Evolutionary conservation across 768 basidiomycete species (phyloP), one percentile per base, ranked within the genome.

Genomic region (Boletus bicolor): DNA sequence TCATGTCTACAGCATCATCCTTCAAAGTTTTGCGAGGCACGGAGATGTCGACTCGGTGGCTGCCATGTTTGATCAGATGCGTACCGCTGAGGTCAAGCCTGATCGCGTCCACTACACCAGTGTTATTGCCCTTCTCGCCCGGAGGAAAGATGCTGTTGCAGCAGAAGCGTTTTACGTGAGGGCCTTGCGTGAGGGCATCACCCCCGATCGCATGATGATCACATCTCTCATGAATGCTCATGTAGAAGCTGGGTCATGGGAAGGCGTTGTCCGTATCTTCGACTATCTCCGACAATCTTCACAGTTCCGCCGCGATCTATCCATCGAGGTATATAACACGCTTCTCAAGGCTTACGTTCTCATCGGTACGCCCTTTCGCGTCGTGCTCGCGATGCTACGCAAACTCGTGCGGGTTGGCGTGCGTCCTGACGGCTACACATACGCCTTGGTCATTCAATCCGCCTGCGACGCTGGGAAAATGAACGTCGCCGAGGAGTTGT

Each of bases 271-370:
- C 54, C 78, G 81, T 24, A 74, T 84, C 12, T 96, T 88, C 64
- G 82, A 87, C 59, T 83, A 81, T 59, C 73, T 91, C 44, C 69
- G 72, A 37, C 62, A 73, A 36, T 67, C 75, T 30, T 64, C 66
- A 11, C 47, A 61, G 51, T 70, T 74, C 51, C 66, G 74, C 41
- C 68, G 75, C 42, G 68, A 74, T 49, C 73, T 84, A 38, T 75
- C 80, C 41, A 78, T 87, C 65, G 79, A 83, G 47, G 78, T 87
- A 49, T 86, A 84, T 71, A 93, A 93, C 69, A 83, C 83, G 26
- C 77, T 97, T 26, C 73, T 96, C 61, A 91, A 91, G 71, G 91
- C 92, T 2, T 89, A 91, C 64, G 82, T 96, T 51, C 75, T 87
- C 45, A 80, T 91, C 36, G 91, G 89, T 26, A 83, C 91, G 2